Evolutionary conservation across 768 basidiomycete genomes (phyloP).

Genomic region (Glaciozyma antarctica): DNA sequence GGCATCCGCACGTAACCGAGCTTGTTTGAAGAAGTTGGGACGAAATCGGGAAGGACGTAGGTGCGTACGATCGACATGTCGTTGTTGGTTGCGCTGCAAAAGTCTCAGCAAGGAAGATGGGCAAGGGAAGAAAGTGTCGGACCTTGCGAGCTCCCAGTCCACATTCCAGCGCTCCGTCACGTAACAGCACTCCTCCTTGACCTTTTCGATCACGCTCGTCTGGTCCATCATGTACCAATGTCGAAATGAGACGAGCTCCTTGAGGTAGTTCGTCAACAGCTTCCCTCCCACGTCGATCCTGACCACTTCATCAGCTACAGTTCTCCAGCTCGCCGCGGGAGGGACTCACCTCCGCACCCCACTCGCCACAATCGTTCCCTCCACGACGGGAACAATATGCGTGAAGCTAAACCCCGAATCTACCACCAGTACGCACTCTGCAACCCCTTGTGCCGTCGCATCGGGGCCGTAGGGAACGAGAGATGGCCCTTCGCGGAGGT

Average conservation of each 20-base stretch:
- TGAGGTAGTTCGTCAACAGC: conserved; percentile 86
- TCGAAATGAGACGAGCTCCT: conserved; percentile 83
- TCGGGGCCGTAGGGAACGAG: conserved; percentile 59
- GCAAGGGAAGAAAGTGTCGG: conserved; percentile 33
- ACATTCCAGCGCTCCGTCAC: conserved; percentile 58
- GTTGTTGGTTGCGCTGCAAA: not conserved
- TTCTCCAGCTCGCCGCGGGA: not conserved
- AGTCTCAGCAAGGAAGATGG: not conserved
- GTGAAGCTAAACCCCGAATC: conserved; percentile 94
- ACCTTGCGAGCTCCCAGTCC: conserved; percentile 75
- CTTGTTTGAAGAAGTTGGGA: conserved; percentile 42
- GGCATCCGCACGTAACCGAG: conserved; percentile 44
- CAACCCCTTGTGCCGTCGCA: conserved; percentile 35
- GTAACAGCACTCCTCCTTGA: conserved; percentile 84
- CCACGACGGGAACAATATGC: conserved; percentile 74
- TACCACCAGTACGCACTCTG: conserved; percentile 72
- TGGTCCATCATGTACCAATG: conserved; percentile 99
- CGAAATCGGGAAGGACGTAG: conserved; percentile 83
- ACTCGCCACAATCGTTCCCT: conserved; percentile 62
- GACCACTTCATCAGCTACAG: not conserved
- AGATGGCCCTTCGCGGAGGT: conserved; percentile 55
- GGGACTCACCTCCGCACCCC: conserved; percentile 67
- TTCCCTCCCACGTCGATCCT: conserved; percentile 95
- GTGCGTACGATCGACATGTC: conserved; percentile 57
- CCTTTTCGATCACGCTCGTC: conserved; percentile 82